These are phyloP conservation scores for Stagonosporopsis cucurbitacearum DNA, from an alignment of 2,329 filamentous ascomycete genomes.

Conservation along the genomic window DNA sequence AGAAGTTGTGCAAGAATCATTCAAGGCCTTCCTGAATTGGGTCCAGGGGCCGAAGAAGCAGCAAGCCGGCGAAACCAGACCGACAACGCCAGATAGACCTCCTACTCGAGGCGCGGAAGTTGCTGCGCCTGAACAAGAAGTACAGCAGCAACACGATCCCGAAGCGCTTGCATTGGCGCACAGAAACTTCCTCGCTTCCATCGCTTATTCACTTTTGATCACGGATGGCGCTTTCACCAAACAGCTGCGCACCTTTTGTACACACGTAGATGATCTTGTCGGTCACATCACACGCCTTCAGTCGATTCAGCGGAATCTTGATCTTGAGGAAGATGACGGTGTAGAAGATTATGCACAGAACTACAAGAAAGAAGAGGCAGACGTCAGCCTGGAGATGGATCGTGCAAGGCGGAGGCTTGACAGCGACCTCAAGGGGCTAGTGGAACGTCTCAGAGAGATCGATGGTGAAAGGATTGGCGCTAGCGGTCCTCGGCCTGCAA, in stretches of 20 bases:
- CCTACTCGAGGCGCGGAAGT: slow-evolving; percentile 12
- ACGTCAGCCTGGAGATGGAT: slow-evolving; percentile 69
- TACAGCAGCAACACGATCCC: slow-evolving; percentile 70
- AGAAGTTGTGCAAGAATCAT: slow-evolving; percentile 82
- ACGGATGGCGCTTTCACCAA: slow-evolving; percentile 69
- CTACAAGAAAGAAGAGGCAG: slow-evolving; percentile 72
- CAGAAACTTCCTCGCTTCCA: slow-evolving; percentile 72
- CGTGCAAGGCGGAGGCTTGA: slow-evolving; percentile 70
- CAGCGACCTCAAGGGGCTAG: slow-evolving; percentile 67
- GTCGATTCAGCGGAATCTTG: slow-evolving; percentile 75
- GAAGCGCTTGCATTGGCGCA: slow-evolving; percentile 85
- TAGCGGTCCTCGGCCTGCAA: slow-evolving; percentile 22
- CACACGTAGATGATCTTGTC: slow-evolving; percentile 80
- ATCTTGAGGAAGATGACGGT: slow-evolving; percentile 82
- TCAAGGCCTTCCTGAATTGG: slow-evolving; percentile 81
- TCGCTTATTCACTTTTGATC: slow-evolving; percentile 71
- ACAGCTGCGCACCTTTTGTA: slow-evolving; percentile 69
- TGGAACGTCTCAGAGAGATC: slow-evolving; percentile 64
- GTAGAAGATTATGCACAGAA: slow-evolving; percentile 65
- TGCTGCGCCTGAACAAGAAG: slow-evolving; percentile 1
- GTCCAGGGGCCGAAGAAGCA: slow-evolving; percentile 54
- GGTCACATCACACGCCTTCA: slow-evolving; percentile 79
- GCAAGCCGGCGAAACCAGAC: slow-evolving; percentile 1
- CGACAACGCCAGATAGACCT: slow-evolving; percentile 13
- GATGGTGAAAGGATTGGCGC: slow-evolving; percentile 58